Evolutionary conservation across 2,329 filamentous ascomycete species (phyloP), one percentile per base, ranked within the genome.

Genomic region (Beauveria caledonica): DNA sequence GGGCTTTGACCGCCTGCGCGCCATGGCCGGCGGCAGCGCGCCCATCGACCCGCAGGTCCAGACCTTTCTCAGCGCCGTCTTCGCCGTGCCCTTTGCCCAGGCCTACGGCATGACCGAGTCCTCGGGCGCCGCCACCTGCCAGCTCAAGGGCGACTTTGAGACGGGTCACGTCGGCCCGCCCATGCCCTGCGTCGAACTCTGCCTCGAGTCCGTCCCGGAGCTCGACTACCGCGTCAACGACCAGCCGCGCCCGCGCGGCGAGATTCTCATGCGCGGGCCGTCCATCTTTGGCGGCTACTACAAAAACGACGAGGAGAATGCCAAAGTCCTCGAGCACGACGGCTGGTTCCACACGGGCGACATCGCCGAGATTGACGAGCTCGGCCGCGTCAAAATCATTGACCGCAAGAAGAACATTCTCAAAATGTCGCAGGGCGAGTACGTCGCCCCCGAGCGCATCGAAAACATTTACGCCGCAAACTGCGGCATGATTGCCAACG

Each of bases 331-430:
- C 50, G 90, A 93, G 9, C 78, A 87, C 36, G 92, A 97, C 65
- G 94, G 94, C 63, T 99, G 94, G 94, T 97, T 99, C 83, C 89
- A 89, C 72, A 97, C 92, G 0, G 94, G 94, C 60, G 94, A 99
- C 69, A 93, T 99, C 65, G 90, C 86, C 69, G 84, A 86, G 64
- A 80, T 99, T 25, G 94, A 99, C 74, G 86, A 86, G 66, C 75
- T 89, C 70, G 94, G 94, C 63, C 90, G 92, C 63, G 88, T 97
- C 79, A 86, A 85, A 74, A 96, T 99, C 74, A 88, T 99, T 68
- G 94, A 99, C 75, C 92, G 94, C 68, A 88, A 92, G 77, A 99
- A 99, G 88, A 97, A 97, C 76, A 90, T 99, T n/a, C 85, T 99
- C 71, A 99, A 99, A 82, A 85, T 99, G 60, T 87, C 93, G 0